Evolutionary conservation across 768 basidiomycete species (phyloP).

Genomic region (Galerina marginata): DNA sequence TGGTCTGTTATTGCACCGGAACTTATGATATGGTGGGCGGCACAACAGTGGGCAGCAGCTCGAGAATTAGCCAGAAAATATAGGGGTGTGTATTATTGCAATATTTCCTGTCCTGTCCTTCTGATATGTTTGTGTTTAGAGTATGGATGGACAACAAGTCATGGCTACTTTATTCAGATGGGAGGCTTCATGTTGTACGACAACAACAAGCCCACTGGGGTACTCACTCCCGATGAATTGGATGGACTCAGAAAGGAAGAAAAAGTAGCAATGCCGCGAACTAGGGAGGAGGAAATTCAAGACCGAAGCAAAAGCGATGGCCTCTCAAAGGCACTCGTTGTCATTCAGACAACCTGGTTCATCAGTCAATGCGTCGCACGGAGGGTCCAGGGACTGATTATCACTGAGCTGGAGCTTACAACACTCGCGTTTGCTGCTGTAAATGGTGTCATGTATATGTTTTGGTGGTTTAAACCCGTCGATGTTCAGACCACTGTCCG

Average conservation of each 20-base stretch:
- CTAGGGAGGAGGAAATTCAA: constrained; percentile 9
- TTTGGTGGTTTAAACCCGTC: constrained; percentile 43
- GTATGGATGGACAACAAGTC: constrained; percentile 14
- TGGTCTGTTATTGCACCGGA: no score
- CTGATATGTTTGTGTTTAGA: no score
- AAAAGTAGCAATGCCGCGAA: constrained; percentile 6
- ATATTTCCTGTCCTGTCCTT: no score
- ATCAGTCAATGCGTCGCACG: constrained; percentile 30
- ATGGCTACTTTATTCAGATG: constrained; percentile 20
- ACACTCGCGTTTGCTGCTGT: constrained; percentile 36
- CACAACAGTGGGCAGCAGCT: no score
- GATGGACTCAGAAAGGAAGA: neutral
- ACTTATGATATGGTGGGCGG: no score
- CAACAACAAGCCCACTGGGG: neutral
- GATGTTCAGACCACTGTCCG: constrained; percentile 28
- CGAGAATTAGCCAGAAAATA: no score
- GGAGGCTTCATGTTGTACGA: constrained; percentile 20
- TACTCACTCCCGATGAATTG: constrained; percentile 15
- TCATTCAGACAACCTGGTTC: constrained; percentile 39
- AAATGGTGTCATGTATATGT: constrained; percentile 28
- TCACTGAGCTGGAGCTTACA: constrained; percentile 37
- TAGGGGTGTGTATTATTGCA: no score
- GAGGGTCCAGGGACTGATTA: constrained; percentile 20
- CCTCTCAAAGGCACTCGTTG: constrained; percentile 32
- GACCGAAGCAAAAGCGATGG: constrained; percentile 25